Evolutionary conservation across 2,329 filamentous ascomycete species (phyloP), one percentile per base, ranked within the genome.

Genomic region (Helotiales sp.): DNA sequence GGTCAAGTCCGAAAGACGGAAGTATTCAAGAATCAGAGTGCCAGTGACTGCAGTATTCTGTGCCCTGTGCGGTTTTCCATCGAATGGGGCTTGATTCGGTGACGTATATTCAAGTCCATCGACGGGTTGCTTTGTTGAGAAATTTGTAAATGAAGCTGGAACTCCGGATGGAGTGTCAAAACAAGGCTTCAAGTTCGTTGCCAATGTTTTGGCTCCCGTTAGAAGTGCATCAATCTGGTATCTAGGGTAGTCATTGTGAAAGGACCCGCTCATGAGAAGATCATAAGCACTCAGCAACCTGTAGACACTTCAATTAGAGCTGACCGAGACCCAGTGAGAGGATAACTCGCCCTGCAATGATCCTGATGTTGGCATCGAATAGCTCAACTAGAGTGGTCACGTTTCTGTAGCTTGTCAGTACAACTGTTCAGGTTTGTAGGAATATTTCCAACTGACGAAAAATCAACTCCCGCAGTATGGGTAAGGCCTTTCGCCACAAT

Each of bases 401-500:
- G n/a, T 61, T 65, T n/a, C 55, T 59, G 20, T 59, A n/a, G 4
- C 4, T 20, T 20, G 3, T 45, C 17, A 45, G 6, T 20, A n/a
- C 8, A 6, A 5, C 13, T 20, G n/a, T n/a, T n/a, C n/a, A 8
- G 40, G n/a, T 20, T n/a, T n/a, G n/a, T n/a, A n/a, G n/a, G n/a
- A 45, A 7, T 6, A 20, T 45, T 20, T n/a, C 20, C 2, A 20
- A 45, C 40, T 45, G 40, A 45, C 40, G 40, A 45, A 10, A 45
- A 45, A 7, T 45, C n/a, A 1, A 45, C 40, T 10, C 20, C 45
- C 20, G 64, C 59, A 24, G 93, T 87, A 3, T 85, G 87, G 60
- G 86, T 82, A 55, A 92, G 87, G 0, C 92, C 92, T 68, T 92
- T 88, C 61, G 92, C 86, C 74, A 96, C 96, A 73, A 95, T 92